Base-by-base conservation (phyloP, 805 yeast species). In the Metschnikowia henanensis region DNA sequence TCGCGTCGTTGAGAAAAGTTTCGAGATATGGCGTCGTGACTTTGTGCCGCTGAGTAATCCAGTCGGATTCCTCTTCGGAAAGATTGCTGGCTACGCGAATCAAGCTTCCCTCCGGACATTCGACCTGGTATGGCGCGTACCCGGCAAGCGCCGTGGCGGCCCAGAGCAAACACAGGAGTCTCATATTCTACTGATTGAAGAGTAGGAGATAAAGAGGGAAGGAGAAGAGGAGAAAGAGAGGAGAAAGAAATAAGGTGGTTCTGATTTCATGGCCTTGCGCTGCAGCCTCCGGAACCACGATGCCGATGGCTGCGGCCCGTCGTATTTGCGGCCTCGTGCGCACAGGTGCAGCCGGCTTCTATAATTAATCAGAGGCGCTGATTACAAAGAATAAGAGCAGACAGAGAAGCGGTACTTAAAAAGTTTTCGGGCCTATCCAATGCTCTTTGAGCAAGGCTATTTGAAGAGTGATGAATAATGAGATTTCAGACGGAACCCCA, bases 1-100 rank as follows among this genome's bases (percentile, higher is more conserved):
- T 68, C 4, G 79, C 72, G 19, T 73, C 68, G 3, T 65, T 55
- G 46, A 80, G 65, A 51, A 77, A 82, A 30, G 66, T 52, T 47
- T 68, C 66, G 52, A 80, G 64, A 51, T 72, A 68, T 41, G 64
- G 66, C 47, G 69, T 69, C 4, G 83, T 76, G 39, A 70, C 63
- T 38, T 64, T 60, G 53, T 74, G 43, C 15, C 56, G 39, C 22
- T 46, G 49, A 20, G 35, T 16, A 13, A 53, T 26, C 57, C 57
- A 53, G 32, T 39, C 46, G 2, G 47, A 18, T 22, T 53, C 57
- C 22, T 42, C 38, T 12, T 30, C 30, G 3, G 50, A 44, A 15
- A 53, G 48, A 5, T 23, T 35, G 21, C 28, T 16, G 16, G 57
- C 57, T 6, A 30, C 31, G 4, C 57, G 50, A 20, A 47, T 34